Base-by-base conservation (phyloP, 2,329 filamentous ascomycete species). In the Exophiala sideris region DNA sequence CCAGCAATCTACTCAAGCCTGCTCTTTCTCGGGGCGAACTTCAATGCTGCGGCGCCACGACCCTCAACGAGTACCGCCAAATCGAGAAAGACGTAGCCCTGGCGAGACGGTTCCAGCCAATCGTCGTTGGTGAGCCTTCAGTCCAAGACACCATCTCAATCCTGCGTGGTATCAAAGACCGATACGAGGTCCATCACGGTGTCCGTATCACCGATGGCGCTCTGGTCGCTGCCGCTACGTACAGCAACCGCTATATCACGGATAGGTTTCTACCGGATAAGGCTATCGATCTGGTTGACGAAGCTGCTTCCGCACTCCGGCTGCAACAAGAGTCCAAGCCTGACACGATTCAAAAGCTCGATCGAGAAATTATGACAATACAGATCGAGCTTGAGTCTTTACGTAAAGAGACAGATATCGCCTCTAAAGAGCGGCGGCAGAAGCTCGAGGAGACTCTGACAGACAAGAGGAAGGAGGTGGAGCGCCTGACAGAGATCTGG, bases 71-170 rank as follows among this genome's bases (percentile, higher is more conserved):
- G 67, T 99, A 97, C 66, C 84, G 94, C 18, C 78, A 85, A 64
- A 97, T 99, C 59, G 94, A 97, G 70, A 97, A 97, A 71, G 94
- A 97, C 66, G 91, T 92, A 24, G 94, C 94, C 0, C 76, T 99
- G 16, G 94, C 94, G 7, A 80, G 94, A 62, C 83, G 94, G 56
- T 97, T 99, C 70, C 94, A 99, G 66, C 91, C 94, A 0, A 96
- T 99, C 53, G 73, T 90, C 34, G 91, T 99, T n/a, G 88, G 86
- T 56, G 94, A 99, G 65, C 94, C 94, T 0, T 86, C 84, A 0
- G 91, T 97, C 0, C 84, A 89, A 62, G 91, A 96, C 62, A 96
- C 94, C 0, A 91, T 99, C 58, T 96, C 90, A 47, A 97, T 99
- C 53, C 77, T 99, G 1, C 85, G 94, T 66, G 94, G 92, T 45